Base-by-base conservation (phyloP, 2,329 filamentous ascomycete species). In the Didymella keratinophila region DNA sequence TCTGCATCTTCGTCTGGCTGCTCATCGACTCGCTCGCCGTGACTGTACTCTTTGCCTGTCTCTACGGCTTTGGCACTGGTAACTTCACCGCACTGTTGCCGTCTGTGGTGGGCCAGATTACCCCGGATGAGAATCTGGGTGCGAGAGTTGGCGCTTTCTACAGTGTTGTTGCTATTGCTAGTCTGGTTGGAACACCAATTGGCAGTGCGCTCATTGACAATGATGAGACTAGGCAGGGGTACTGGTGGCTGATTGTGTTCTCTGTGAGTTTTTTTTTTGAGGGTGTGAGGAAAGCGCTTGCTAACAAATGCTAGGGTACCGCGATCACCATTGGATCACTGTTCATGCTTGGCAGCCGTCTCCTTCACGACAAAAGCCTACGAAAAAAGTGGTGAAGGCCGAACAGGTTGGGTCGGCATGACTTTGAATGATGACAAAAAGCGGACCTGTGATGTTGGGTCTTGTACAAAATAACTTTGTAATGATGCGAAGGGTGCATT, bases 1-100 rank as follows among this genome's bases (percentile, higher is more conserved):
- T 85, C 1, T 79, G 81, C 12, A 75, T 87, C 0, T 83, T 80
- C 1, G 76, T 90, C 5, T 88, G 86, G 86, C 76, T 87, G 4
- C 81, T 71, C 2, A 64, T 67, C 6, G 44, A 58, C 3, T 79
- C 79, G 36, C 83, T 87, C 10, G 82, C 83, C 0, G 82, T 84
- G 1, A 84, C 88, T 57, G 82, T 91, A 48, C 80, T 86, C 34
- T 92, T 90, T 72, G 82, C 84, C 12, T 80, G 83, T n/a, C 75
- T 91, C 7, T 92, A 89, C 64, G 90, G 89, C 18, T 90, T 92
- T 71, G 83, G 83, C 14, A 88, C 86, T 0, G 90, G 89, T 12
- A 85, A 85, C 2, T 89, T 87, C 66, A 84, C 90, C 34, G 85
- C 85, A 0, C 78, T 92, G 18, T 80, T 81, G 0, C 87, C 89